Base-by-base conservation (phyloP, 2,329 filamentous ascomycete genomes). In the Chaetothyriales sp. region DNA sequence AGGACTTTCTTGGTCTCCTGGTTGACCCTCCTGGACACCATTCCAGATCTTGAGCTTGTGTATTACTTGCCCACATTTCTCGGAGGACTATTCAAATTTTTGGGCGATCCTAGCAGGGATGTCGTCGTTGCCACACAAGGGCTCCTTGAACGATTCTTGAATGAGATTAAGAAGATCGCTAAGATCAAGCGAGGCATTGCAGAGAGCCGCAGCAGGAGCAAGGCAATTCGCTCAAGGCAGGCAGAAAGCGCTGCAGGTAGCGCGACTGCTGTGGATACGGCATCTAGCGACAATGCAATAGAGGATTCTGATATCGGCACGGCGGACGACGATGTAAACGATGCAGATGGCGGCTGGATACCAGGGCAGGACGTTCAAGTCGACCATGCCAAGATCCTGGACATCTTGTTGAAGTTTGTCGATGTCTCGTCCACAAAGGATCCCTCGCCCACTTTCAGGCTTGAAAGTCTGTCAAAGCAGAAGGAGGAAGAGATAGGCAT, bases 331-430 rank as follows among this genome's bases (percentile, higher is more conserved):
- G 77, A 83, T 54, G 69, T 81, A 22, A 76, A 78, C 13, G 73
- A 75, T 19, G 81, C 78, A 45, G 89, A 95, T 61, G 89, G 89
- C 54, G 92, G 97, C 64, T 98, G 90, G 89, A 83, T 97, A 46
- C 94, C 94, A 0, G 92, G 94, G 1, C 92, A 98, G 68, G 92
- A 98, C 66, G 89, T 95, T 6, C 85, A 94, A 54, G 86, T 98
- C 56, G 90, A 97, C 67, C 87, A 95, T 67, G 82, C 86, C 54
- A 87, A 85, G 59, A 94, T 98, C 37, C 71, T 98, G 47, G 86
- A 94, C 60, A 98, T 97, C 50, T 70, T 98, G 44, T 89, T 94
- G 1, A 82, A 83, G 10, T 95, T 92, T 57, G 76, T 98, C 45
- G 86, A 94, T 51, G 57, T 59, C 5, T 60, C 60, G 5, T 59